Conservation (phyloP, 805 yeast genomes). For the Yamadazyma insecticola region DNA sequence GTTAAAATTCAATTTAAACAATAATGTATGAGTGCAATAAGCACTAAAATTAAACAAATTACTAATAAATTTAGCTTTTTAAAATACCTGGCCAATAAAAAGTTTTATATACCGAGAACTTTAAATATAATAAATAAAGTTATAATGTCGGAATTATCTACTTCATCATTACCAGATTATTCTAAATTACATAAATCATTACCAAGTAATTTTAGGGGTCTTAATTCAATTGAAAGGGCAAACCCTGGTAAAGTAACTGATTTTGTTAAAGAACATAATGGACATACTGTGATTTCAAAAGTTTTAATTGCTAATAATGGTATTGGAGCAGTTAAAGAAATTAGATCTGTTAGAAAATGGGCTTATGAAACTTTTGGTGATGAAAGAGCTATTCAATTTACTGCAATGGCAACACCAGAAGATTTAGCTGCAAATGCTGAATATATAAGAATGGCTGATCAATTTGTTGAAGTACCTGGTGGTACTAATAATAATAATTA, state of each 20-base stretch:
- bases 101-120: too few species aligned
- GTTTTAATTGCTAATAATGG: constrained; percentile 97
- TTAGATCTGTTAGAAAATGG: constrained; percentile 97
- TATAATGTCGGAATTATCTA: too few species aligned
- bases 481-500: constrained; percentile 98
- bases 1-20: too few species aligned
- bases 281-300: constrained; percentile 90
- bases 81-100: too few species aligned
- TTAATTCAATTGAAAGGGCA: constrained; percentile 71
- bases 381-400: constrained; percentile 88
- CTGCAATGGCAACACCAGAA: constrained; percentile 99
- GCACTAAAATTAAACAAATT: too few species aligned
- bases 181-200: constrained; percentile 32
- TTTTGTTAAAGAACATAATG: constrained; percentile 79
- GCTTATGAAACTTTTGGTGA: constrained; percentile 98
- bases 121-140: too few species aligned
- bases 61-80: too few species aligned
- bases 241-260: constrained; percentile 77
- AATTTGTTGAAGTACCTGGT: constrained; percentile 97
- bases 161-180: too few species aligned
- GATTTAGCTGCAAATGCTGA: constrained; percentile 96
- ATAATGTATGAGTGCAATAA: too few species aligned
- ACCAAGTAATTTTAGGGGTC: constrained; percentile 76
- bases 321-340: constrained; percentile 98
- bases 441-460: constrained; percentile 98